Percentiles rank a stretch among this genome's conserved stretches.
Evolutionary conservation across 345 rosid genomes (phyloP).

Genomic region (Murraya paniculata): DNA sequence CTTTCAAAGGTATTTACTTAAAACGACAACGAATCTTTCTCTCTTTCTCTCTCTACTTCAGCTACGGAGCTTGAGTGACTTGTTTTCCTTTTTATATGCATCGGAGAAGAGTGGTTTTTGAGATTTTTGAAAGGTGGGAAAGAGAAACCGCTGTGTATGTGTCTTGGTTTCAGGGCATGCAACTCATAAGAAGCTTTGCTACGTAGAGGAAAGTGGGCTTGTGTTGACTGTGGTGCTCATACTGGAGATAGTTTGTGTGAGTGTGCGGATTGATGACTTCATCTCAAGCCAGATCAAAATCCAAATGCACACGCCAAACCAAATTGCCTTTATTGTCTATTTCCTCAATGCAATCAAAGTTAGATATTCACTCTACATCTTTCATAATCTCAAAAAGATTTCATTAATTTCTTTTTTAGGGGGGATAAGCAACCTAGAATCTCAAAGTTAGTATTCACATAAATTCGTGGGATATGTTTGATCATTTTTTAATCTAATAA

Average conservation of each 20-base stretch:
- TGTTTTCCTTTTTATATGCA: neutral
- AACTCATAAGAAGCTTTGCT: neutral
- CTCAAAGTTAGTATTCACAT: too few relatives aligned
- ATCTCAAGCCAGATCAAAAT: neutral
- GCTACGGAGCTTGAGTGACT: neutral
- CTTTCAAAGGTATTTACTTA: constrained; percentile 3
- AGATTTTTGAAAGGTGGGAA: constrained; percentile 2
- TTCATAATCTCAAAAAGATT: neutral
- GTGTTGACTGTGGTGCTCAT: neutral
- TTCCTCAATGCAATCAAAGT: neutral
- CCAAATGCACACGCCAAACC: neutral
- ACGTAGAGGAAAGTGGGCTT: neutral
- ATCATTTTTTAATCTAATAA: too few relatives aligned
- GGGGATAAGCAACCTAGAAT: too few relatives aligned
- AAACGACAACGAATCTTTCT: neutral
- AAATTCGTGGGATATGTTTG: too few relatives aligned
- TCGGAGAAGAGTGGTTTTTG: constrained; percentile 7
- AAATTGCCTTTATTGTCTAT: neutral
- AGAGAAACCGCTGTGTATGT: neutral
- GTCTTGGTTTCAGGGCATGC: neutral
- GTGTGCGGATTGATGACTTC: neutral
- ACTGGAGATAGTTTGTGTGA: neutral
- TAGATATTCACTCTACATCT: neutral
- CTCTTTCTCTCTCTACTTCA: neutral
- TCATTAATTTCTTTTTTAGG: neutral